phyloP scores from a whole-genome alignment of 2,329 filamentous ascomycete genomes.

The Chaetomiaceae sp. region DNA sequence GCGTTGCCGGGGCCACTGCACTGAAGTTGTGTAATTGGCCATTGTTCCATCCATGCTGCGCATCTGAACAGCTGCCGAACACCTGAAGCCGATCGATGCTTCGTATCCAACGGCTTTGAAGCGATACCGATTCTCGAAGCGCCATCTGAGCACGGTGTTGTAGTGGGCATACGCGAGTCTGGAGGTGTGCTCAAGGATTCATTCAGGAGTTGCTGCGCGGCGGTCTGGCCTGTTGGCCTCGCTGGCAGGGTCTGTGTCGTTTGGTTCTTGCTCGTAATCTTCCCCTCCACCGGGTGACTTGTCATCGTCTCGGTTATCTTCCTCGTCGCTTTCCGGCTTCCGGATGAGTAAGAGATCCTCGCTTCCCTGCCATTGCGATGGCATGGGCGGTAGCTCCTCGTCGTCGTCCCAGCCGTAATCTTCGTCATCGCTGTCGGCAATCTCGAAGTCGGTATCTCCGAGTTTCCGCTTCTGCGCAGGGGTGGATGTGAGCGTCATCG shows the following conservation, averaged over 20 bases:
- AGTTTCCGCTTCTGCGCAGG: constrained; percentile 60
- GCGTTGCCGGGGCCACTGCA: neutral
- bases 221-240: neutral
- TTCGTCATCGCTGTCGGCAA: constrained; percentile 60
- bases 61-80: neutral
- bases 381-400: constrained; percentile 56
- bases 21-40: neutral
- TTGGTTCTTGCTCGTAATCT: constrained; percentile 4
- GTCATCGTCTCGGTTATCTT: constrained; percentile 29
- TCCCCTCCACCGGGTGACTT: constrained; percentile 32
- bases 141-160: neutral
- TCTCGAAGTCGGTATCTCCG: constrained; percentile 54
- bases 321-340: constrained; percentile 32
- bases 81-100: neutral
- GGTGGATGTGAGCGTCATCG: constrained; percentile 32
- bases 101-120: constrained; percentile 1
- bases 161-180: too few species aligned
- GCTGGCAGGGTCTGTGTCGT: neutral
- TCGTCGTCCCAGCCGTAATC: constrained; percentile 71
- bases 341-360: constrained; percentile 55
- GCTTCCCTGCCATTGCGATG: constrained; percentile 65
- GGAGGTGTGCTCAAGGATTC: neutral
- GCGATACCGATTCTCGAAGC: neutral
- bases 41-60: neutral
- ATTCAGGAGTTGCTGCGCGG: neutral